Evolutionary conservation across 192 early-diverging fungal species (phyloP).

Genomic region (Lobosporangium transversale): DNA sequence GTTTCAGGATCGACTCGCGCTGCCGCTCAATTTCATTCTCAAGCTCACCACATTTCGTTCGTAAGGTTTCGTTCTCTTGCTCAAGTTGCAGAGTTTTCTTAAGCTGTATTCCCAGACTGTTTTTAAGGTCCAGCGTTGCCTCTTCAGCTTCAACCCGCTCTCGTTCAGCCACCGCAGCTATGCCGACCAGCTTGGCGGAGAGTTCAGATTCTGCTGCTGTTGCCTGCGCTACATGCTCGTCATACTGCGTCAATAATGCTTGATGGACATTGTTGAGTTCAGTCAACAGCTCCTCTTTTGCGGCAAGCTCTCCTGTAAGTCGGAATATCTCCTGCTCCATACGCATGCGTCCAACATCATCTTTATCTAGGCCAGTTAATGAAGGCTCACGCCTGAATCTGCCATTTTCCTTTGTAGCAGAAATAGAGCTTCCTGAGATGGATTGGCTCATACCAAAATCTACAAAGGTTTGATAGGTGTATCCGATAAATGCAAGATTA

Average conservation of each 20-base stretch:
- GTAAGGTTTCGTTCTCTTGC: slow-evolving; percentile 38
- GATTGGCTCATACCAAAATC: slow-evolving; percentile 9
- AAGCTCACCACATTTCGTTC: slow-evolving; percentile 39
- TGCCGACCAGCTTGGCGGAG: slow-evolving; percentile 39
- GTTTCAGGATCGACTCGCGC: slow-evolving; percentile 45
- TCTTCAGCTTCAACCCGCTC: slow-evolving; percentile 48
- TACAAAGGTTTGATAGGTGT: slow-evolving; percentile 70
- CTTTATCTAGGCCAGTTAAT: slow-evolving; percentile 37
- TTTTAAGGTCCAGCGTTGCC: slow-evolving; percentile 25
- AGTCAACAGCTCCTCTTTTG: slow-evolving; percentile 32
- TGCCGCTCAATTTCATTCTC: slow-evolving; percentile 51
- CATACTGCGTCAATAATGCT: slow-evolving; percentile 26
- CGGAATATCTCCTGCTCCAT: slow-evolving; percentile 46
- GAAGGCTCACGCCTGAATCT: slow-evolving; percentile 33
- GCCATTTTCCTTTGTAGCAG: slow-evolving; percentile 3
- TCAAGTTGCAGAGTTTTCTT: slow-evolving; percentile 33
- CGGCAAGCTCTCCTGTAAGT: slow-evolving; percentile 16
- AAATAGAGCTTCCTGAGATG: background rate
- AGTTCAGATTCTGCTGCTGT: slow-evolving; percentile 38
- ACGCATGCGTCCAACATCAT: slow-evolving; percentile 43
- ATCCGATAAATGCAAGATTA: slow-evolving; percentile 89
- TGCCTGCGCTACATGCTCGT: slow-evolving; percentile 27
- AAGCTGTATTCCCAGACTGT: slow-evolving; percentile 12
- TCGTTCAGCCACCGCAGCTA: slow-evolving; percentile 36
- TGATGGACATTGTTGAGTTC: slow-evolving; percentile 41